A percentile compares a stretch with the other conserved stretches of the same genome.
Evolutionary conservation across 495 filamentous ascomycete genomes (phyloP).

Genomic region (Chaetomium tenue): DNA sequence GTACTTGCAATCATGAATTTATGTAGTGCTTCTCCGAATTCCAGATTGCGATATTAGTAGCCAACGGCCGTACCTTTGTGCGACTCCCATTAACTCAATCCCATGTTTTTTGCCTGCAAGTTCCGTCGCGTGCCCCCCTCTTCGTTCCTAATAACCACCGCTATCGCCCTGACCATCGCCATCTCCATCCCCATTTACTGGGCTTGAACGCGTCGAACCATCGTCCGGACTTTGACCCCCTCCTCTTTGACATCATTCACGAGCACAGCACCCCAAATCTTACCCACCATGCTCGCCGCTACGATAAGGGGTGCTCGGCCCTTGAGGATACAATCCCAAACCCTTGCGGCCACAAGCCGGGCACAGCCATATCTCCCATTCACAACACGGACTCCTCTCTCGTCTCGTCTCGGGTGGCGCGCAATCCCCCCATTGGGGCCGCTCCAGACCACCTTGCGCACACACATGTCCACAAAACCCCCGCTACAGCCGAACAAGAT

Average conservation of each 20-base stretch:
- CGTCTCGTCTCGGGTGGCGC: not conserved
- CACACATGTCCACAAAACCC: slow-evolving; percentile 30
- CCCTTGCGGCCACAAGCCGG: not conserved
- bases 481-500: slow-evolving; percentile 35
- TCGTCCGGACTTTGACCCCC: not conserved
- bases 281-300: not conserved
- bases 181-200: no score
- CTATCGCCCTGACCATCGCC: no score
- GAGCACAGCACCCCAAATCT: not conserved
- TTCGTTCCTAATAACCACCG: no score
- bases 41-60: not conserved
- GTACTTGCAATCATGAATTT: not conserved
- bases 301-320: not conserved
- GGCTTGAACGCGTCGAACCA: no score
- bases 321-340: not conserved
- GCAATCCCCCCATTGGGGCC: not conserved
- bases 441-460: slow-evolving; percentile 9
- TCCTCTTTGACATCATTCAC: not conserved
- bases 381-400: not conserved
- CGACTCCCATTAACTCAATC: no score
- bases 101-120: no score
- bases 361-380: not conserved
- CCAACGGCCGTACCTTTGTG: not conserved
- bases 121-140: no score
- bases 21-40: slow-evolving; percentile 1